Base-by-base conservation (phyloP, 768 basidiomycete species). In the Agrocybe pediades region DNA sequence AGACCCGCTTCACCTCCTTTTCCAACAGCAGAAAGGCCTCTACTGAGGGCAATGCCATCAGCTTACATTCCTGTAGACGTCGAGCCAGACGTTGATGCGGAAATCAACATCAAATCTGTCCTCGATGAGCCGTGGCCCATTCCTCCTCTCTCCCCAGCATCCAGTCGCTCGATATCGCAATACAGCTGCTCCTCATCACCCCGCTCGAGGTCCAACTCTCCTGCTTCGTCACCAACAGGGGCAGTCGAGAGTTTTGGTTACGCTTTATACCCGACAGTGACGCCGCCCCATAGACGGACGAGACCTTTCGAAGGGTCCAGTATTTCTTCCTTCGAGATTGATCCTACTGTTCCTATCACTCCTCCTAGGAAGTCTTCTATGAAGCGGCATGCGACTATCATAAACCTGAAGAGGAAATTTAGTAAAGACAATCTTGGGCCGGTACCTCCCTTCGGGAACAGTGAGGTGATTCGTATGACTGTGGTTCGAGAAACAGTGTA, bases 401-500 rank as follows among this genome's bases (percentile, higher is more conserved):
- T 54, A 16, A 66, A 62, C 33, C 41, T 75, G 48, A 64, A 65
- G 24, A 56, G 58, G 46, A 67, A 48, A 33, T 61, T 64, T 57
- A 68, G 67, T 29, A 53, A 57, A 40, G 70, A 71, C 45, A 61
- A 65, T 16, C 27, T 63, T 24, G 56, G 58, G 19, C 51, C 62
- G 21, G 59, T 36, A 25, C 53, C 53, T 40, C 9, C 49, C 2
- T 55, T 66, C n/a, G 33, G 5, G n/a, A n/a, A 3, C 11, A 46
- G 49, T 7, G 72, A 76, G 57, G 64, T 68, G 49, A 69, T 81
- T 39, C 72, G 72, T 58, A 75, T 79, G 75, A 74, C 75, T 1
- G 71, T 77, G 36, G 71, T 76, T 24, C 73, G 71, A 49, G 79
- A 80, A 54, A 72, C 69, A 9, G 65, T 63, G 26, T 74, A 60